A percentile compares a stretch with the other conserved stretches of the same genome.
Conservation (phyloP, 2,329 filamentous ascomycete genomes). For the Bipolaris sorokiniana region DNA sequence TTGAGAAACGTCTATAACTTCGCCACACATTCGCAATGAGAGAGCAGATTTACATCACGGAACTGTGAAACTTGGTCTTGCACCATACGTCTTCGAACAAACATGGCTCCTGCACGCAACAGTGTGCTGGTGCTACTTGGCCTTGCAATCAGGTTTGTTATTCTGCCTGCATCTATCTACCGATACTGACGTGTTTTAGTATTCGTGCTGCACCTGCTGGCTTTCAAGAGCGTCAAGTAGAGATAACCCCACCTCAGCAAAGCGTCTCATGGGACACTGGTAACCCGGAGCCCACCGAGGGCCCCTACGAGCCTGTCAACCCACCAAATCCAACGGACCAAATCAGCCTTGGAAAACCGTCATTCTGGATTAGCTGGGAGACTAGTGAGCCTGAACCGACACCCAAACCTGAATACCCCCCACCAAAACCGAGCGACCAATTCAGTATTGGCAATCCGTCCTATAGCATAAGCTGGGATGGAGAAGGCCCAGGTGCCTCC, state of each 20-base stretch:
- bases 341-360: constrained; percentile 12
- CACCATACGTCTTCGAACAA: constrained; percentile 3
- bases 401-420: constrained; percentile 9
- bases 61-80: constrained; percentile 8
- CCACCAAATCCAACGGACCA: constrained; percentile 16
- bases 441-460: constrained; percentile 11
- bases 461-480: constrained; percentile 13
- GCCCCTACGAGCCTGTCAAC: constrained; percentile 15
- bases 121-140: constrained; percentile 35
- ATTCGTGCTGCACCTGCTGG: constrained; percentile 30
- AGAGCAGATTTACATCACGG: constrained; percentile 12
- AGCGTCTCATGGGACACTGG: constrained; percentile 27
- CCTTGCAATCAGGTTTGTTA: constrained; percentile 33
- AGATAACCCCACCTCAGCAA: constrained; percentile 23
- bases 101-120: constrained; percentile 35
- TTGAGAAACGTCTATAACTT: constrained; percentile 36
- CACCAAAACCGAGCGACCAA: constrained; percentile 13
- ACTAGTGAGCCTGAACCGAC: constrained; percentile 9
- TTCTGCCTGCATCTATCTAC: neutral
- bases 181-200: constrained; percentile 18
- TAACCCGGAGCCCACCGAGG: constrained; percentile 17
- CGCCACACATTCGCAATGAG: constrained; percentile 10
- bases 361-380: constrained; percentile 11
- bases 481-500: constrained; percentile 7
- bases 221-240: constrained; percentile 24